These are phyloP conservation scores for Forsythia suspensa DNA, from an alignment of 257 asterid species.

Conservation along the genomic window DNA sequence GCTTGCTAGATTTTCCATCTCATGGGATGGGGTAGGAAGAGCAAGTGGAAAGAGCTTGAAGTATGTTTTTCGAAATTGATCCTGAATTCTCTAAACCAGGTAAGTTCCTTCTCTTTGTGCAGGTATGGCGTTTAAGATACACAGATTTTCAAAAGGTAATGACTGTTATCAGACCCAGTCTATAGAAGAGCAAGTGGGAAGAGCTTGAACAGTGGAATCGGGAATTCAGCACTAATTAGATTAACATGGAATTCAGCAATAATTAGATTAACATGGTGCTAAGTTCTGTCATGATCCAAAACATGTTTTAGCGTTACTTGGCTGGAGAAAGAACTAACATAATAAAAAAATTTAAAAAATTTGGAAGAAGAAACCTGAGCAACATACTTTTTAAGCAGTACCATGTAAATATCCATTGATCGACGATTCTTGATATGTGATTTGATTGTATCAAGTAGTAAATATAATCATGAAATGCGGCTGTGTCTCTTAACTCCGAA, in stretches of 20 bases:
- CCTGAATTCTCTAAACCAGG: neutral
- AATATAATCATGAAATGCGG: too few species aligned
- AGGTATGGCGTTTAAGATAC: constrained; percentile 76
- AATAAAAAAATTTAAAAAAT: too few species aligned
- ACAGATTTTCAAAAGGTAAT: constrained; percentile 82
- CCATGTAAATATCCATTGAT: neutral
- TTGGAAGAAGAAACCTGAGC: neutral
- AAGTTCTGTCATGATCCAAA: neutral
- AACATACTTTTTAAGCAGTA: neutral
- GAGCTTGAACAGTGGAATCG: constrained; percentile 90
- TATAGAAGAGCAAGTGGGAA: constrained; percentile 86
- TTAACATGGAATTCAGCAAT: too few species aligned
- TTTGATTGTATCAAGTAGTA: neutral
- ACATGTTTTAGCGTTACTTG: constrained; percentile 9
- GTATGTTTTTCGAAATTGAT: neutral
- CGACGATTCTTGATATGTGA: neutral
- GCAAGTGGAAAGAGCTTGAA: too few species aligned
- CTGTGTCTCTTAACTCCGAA: too few species aligned
- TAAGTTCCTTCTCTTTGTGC: constrained; percentile 19
- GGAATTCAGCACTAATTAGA: constrained; percentile 65
- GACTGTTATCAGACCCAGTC: constrained; percentile 82
- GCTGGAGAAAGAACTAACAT: neutral
- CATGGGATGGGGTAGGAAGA: too few species aligned
- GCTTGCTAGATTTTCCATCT: too few species aligned
- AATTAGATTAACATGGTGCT: constrained; percentile 30